Evolutionary conservation across 1,139 yeast genomes (phyloP).

Genomic region (Blastobotrys buckinghamii): DNA sequence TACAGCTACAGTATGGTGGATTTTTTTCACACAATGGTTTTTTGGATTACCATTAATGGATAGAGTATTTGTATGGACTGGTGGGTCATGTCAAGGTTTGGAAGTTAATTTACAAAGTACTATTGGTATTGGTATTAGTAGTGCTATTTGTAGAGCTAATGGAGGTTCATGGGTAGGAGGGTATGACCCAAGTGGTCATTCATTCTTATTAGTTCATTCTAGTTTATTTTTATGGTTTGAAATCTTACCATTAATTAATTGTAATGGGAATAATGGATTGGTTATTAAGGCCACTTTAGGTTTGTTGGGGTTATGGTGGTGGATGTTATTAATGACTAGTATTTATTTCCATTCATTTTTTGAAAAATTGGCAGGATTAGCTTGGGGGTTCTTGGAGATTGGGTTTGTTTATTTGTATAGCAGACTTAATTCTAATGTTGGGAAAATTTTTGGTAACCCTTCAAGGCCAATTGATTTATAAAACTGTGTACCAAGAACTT

Average conservation of each 20-base stretch:
- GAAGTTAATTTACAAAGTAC: slow-evolving; percentile 6
- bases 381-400: slow-evolving; percentile 52
- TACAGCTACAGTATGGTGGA: slow-evolving; percentile 71
- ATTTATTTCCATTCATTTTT: slow-evolving; percentile 74
- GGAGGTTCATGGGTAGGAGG: slow-evolving; percentile 87
- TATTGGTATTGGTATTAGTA: slow-evolving; percentile 25
- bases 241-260: slow-evolving; percentile 34
- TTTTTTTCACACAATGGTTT: slow-evolving; percentile 81
- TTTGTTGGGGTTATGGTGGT: slow-evolving; percentile 64
- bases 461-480: slow-evolving; percentile 6
- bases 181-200: slow-evolving; percentile 95
- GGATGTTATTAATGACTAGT: slow-evolving; percentile 82
- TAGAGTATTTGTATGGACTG: slow-evolving; percentile 67
- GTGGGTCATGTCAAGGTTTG: slow-evolving; percentile 59
- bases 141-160: slow-evolving; percentile 51
- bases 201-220: slow-evolving; percentile 70
- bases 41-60: slow-evolving; percentile 91
- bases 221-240: slow-evolving; percentile 68
- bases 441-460: slow-evolving; percentile 11
- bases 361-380: slow-evolving; percentile 65
- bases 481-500: no score
- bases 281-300: slow-evolving; percentile 34
- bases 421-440: slow-evolving; percentile 8
- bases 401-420: slow-evolving; percentile 38
- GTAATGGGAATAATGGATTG: not conserved